These are phyloP conservation scores for Trichoderma sp. DNA, from an alignment of 2,329 filamentous ascomycete genomes.

Conservation along the genomic window DNA sequence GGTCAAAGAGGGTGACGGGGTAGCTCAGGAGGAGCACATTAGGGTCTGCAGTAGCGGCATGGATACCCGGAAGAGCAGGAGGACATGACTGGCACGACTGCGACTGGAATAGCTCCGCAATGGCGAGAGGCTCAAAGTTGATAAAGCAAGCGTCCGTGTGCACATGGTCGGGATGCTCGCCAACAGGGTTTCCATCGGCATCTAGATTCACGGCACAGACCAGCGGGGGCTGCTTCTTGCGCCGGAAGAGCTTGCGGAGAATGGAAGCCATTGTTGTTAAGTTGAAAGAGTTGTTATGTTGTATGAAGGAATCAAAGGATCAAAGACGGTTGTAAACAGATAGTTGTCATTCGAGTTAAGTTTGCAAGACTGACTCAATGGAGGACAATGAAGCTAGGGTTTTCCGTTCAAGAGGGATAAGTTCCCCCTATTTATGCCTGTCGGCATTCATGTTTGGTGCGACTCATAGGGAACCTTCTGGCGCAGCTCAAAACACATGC, in stretches of 20 bases:
- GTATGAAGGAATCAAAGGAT: not conserved
- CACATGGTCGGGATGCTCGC: slow-evolving; percentile 9
- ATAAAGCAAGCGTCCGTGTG: slow-evolving; percentile 15
- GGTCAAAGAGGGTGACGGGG: slow-evolving; percentile 14
- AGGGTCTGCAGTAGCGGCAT: slow-evolving; percentile 16
- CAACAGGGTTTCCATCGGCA: slow-evolving; percentile 14
- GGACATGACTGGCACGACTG: slow-evolving; percentile 10
- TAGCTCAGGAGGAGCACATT: slow-evolving; percentile 12
- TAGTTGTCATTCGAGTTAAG: not conserved
- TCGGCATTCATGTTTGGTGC: not conserved
- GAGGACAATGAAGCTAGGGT: not conserved
- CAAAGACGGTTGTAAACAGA: not conserved
- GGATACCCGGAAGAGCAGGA: slow-evolving; percentile 1
- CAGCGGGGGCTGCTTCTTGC: slow-evolving; percentile 11
- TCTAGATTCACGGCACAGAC: slow-evolving; percentile 9
- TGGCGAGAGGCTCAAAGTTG: slow-evolving; percentile 12
- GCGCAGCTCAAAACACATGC: not conserved
- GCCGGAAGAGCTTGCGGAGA: slow-evolving; percentile 14
- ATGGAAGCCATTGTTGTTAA: slow-evolving; percentile 6
- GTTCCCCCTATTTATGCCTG: slow-evolving; percentile 8
- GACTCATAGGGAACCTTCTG: not conserved
- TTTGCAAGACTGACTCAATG: not conserved
- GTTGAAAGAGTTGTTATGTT: not conserved
- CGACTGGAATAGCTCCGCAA: slow-evolving; percentile 16
- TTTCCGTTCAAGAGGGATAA: not conserved